Evolutionary conservation across 768 basidiomycete species (phyloP), one percentile per base, ranked within the genome.

Genomic region (Kwoniella europaea): DNA sequence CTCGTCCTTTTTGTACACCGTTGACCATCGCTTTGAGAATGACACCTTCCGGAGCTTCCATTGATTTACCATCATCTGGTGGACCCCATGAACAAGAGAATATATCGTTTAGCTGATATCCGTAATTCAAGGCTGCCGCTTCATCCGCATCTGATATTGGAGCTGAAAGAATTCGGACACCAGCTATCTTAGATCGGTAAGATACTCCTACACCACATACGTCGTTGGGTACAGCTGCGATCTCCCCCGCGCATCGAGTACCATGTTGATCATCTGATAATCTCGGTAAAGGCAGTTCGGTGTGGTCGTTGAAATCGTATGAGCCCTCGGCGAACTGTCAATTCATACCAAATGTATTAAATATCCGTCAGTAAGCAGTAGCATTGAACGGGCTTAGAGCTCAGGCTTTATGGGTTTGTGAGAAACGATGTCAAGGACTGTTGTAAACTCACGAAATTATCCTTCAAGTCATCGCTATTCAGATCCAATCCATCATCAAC

Each of bases 1-100:
- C 87, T 56, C 97, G 89, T 1, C 97, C 97, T 43, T 92, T 90
- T 82, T 92, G 91, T 50, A 98, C 89, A 20, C 97, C 97, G 74
- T 98, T 96, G 27, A 98, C 86, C 74, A 99, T 90, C 9, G 97
- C 93, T 82, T 96, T 95, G 79, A 92, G 87, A 79, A 98, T 97
- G 59, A 99, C 86, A 76, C 92, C 91, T 15, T 88, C 89, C 0
- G 97, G 97, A 0, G 89, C 93, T 81, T 99, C 97, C 96, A 98
- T 98, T 1, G 92, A 90, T 77, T 86, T 86, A 10, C 96, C 96
- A 77, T 97, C 92, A 82, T 99, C 96, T 0, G 95, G 92, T 10
- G 97, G 97, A 5, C 97, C 97, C 97, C 97, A 99, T 66, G 92
- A 94, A 84, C 97, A 99, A 72, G 92, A 94, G 84, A 92, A 98